Conservation (phyloP, 2,329 filamentous ascomycete species). For the Aureobasidium sp. region DNA sequence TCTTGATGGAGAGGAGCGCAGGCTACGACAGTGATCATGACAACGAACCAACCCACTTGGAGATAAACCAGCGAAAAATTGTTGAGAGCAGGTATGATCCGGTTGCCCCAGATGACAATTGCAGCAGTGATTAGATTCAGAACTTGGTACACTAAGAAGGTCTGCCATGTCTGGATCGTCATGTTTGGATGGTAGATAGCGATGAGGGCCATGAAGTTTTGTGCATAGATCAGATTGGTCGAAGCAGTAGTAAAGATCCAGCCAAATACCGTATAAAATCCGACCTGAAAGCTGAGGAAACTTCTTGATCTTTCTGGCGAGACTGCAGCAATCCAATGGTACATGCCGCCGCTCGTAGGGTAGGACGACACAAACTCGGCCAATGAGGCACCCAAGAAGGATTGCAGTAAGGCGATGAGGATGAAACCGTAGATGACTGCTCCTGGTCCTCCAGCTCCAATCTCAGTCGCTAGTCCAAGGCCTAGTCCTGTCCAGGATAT, state of each 20-base stretch:
- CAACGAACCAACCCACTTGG: background rate
- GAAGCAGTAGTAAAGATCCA: constrained; percentile 19
- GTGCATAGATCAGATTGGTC: constrained; percentile 18
- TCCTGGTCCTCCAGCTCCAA: constrained; percentile 17
- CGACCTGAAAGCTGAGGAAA: constrained; percentile 18
- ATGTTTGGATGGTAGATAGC: constrained; percentile 15
- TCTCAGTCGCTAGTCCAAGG: constrained; percentile 16
- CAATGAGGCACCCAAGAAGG: constrained; percentile 18
- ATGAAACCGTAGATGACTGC: constrained; percentile 19
- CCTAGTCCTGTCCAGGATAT: constrained; percentile 19
- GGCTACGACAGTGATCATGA: constrained; percentile 1
- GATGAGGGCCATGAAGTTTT: constrained; percentile 18
- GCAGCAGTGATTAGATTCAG: constrained; percentile 16
- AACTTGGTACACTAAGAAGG: constrained; percentile 17
- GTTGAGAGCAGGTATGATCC: constrained; percentile 18
- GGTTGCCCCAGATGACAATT: constrained; percentile 18
- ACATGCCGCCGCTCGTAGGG: constrained; percentile 20
- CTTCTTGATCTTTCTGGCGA: constrained; percentile 15
- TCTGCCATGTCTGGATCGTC: constrained; percentile 18
- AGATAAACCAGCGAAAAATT: constrained; percentile 14
- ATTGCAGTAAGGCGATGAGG: constrained; percentile 18
- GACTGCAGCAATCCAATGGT: constrained; percentile 19
- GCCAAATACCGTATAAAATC: constrained; percentile 16
- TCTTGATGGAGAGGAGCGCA: background rate
- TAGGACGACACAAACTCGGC: constrained; percentile 18